Evolutionary conservation across 805 yeast genomes (phyloP).

Genomic region (Soucietia sequanensis): DNA sequence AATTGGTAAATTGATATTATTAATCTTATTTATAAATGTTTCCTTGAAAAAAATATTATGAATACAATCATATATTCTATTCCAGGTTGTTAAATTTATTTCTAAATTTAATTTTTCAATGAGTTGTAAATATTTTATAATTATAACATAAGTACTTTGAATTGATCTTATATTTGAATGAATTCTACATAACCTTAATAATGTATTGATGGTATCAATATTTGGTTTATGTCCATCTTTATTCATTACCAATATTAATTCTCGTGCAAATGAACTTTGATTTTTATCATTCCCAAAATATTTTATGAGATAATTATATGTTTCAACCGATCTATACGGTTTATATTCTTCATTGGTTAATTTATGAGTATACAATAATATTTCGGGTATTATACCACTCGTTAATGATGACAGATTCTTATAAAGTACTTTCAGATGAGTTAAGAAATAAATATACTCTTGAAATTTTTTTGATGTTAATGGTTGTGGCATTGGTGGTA

Average conservation of each 20-base stretch:
- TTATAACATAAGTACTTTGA: constrained; percentile 30
- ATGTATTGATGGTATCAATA: constrained; percentile 37
- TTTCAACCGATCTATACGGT: constrained; percentile 29
- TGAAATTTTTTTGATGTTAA: constrained; percentile 27
- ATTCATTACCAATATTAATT: constrained; percentile 38
- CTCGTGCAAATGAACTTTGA: constrained; percentile 41
- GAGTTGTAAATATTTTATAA: constrained; percentile 29
- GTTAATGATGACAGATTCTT: constrained; percentile 30
- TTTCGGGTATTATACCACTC: constrained; percentile 36
- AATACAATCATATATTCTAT: constrained; percentile 36
- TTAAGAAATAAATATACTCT: constrained; percentile 34
- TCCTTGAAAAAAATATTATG: constrained; percentile 39
- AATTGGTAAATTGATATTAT: constrained; percentile 31
- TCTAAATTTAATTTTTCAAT: constrained; percentile 22
- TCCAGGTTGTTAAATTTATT: constrained; percentile 34
- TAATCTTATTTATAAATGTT: constrained; percentile 29
- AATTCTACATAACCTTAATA: constrained; percentile 28
- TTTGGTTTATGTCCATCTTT: constrained; percentile 42
- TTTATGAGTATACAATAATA: constrained; percentile 37
- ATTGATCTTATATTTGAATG: constrained; percentile 33
- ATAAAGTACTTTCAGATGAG: constrained; percentile 33
- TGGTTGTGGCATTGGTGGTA: constrained; percentile 32
- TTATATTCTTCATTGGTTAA: constrained; percentile 29
- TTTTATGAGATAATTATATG: constrained; percentile 39
- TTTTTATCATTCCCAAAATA: constrained; percentile 40